Conservation (phyloP, 2,329 filamentous ascomycete species). For the Colletotrichum limetticola region DNA sequence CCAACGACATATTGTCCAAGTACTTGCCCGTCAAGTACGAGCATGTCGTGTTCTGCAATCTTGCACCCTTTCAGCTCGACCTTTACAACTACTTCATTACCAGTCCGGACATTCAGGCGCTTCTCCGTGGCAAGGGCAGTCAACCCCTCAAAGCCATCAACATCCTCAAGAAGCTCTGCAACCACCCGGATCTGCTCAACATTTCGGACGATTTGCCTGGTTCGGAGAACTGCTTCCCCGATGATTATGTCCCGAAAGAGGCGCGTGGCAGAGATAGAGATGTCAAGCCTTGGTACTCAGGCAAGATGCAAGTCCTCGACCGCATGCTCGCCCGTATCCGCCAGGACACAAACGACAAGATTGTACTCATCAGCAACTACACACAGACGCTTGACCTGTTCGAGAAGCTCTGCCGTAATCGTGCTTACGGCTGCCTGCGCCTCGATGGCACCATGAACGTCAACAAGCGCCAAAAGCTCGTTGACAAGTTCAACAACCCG, state of each 20-base stretch:
- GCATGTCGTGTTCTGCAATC: constrained; percentile 97
- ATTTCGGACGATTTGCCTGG: constrained; percentile 87
- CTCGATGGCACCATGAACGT: constrained; percentile 98
- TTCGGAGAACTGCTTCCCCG: constrained; percentile 82
- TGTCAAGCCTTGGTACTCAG: constrained; percentile 94
- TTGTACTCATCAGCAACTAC: constrained; percentile 98
- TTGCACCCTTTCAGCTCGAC: constrained; percentile 90
- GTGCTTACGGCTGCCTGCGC: constrained; percentile 85
- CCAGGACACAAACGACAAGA: constrained; percentile 98
- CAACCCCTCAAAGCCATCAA: constrained; percentile 97
- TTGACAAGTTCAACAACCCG: constrained; percentile 97
- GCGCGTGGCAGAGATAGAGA: constrained; percentile 89
- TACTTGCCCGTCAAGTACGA: constrained; percentile 99
- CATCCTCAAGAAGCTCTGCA: constrained; percentile 97
- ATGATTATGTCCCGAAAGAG: constrained; percentile 90
- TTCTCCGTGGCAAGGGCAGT: constrained; percentile 92
- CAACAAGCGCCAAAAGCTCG: constrained; percentile 94
- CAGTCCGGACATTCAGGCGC: constrained; percentile 91
- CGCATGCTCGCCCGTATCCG: constrained; percentile 96
- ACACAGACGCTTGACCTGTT: constrained; percentile 96
- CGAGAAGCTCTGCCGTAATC: constrained; percentile 86
- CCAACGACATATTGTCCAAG: constrained; percentile 97
- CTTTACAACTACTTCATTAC: constrained; percentile 98
- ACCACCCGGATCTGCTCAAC: constrained; percentile 93
- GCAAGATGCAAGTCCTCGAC: constrained; percentile 98